Conservation (phyloP, 148 eudicot species). For the Rhododendron griersonianum region DNA sequence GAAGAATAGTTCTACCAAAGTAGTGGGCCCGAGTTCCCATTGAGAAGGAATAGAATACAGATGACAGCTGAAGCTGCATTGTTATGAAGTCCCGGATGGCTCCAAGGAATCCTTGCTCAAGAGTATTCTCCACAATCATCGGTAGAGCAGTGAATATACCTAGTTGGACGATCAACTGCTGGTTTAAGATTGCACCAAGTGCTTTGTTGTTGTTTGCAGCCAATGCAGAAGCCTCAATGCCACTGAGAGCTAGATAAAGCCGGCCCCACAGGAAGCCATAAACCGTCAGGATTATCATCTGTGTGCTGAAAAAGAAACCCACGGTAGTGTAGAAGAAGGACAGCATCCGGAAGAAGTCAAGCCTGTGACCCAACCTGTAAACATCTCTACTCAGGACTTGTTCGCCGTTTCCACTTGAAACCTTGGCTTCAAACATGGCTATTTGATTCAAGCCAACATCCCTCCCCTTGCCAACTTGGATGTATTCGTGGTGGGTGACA, state of each 20-base stretch:
- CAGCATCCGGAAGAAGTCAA: conserved; percentile 87
- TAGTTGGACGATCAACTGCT: conserved; percentile 80
- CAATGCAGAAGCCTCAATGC: conserved; percentile 52
- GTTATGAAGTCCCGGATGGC: conserved; percentile 84
- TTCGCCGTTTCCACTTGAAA: conserved; percentile 90
- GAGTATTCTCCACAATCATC: conserved; percentile 78
- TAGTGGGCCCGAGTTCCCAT: conserved; percentile 91
- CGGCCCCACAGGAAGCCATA: conserved; percentile 94
- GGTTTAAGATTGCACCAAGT: conserved; percentile 70
- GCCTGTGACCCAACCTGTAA: conserved; percentile 83
- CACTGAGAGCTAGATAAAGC: conserved; percentile 78
- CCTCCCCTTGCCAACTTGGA: conserved; percentile 93
- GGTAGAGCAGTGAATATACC: conserved; percentile 89
- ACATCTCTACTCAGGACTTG: conserved; percentile 86
- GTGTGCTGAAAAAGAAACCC: conserved; percentile 82
- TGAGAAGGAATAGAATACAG: conserved; percentile 83
- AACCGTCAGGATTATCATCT: conserved; percentile 77
- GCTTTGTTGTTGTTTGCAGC: conserved; percentile 56
- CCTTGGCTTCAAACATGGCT: conserved; percentile 92
- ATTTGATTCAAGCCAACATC: conserved; percentile 93
- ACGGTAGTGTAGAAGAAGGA: conserved; percentile 88
- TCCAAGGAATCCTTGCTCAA: conserved; percentile 81
- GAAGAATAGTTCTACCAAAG: conserved; percentile 88
- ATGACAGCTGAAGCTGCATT: conserved; percentile 85
- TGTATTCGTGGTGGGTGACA: conserved; percentile 90